phyloP scores from a whole-genome alignment of 1,139 yeast genomes.

The Hemisphaericaspora xylofermentans region DNA sequence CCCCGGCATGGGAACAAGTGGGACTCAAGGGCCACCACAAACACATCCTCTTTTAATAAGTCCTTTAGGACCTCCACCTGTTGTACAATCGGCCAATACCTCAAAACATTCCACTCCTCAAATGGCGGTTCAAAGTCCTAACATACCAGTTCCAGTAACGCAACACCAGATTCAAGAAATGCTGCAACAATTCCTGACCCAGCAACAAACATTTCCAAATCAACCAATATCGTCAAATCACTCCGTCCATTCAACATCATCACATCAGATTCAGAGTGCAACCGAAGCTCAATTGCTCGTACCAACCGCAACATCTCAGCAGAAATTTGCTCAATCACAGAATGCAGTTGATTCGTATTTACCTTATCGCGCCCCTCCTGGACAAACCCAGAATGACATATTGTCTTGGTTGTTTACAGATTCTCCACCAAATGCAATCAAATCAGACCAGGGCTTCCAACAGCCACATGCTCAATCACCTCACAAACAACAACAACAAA shows the following conservation, averaged over 20 bases:
- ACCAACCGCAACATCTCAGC: no score
- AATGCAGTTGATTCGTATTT: constrained; percentile 9
- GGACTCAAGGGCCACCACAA: constrained; percentile 2
- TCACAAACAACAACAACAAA: constrained; percentile 5
- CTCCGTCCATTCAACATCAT: neutral
- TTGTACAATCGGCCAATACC: neutral
- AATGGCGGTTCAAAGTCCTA: neutral
- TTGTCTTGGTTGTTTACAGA: constrained; percentile 34
- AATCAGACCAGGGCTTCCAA: neutral
- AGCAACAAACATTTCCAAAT: neutral
- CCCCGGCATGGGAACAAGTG: no score
- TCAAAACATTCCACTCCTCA: constrained; percentile 1
- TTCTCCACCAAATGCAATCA: neutral
- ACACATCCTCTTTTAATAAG: neutral
- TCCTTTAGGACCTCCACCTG: neutral
- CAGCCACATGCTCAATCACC: neutral
- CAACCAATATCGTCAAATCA: neutral
- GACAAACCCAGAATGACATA: constrained; percentile 35
- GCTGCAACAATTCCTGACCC: neutral
- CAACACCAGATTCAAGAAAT: neutral
- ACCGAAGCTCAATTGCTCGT: neutral
- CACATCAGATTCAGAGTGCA: neutral
- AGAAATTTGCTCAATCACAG: neutral
- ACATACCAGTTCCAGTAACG: neutral
- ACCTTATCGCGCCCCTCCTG: constrained; percentile 8